Evolutionary conservation across 2,329 filamentous ascomycete species (phyloP), one percentile per base, ranked within the genome.

Genomic region (Paecilomyces fulvus): DNA sequence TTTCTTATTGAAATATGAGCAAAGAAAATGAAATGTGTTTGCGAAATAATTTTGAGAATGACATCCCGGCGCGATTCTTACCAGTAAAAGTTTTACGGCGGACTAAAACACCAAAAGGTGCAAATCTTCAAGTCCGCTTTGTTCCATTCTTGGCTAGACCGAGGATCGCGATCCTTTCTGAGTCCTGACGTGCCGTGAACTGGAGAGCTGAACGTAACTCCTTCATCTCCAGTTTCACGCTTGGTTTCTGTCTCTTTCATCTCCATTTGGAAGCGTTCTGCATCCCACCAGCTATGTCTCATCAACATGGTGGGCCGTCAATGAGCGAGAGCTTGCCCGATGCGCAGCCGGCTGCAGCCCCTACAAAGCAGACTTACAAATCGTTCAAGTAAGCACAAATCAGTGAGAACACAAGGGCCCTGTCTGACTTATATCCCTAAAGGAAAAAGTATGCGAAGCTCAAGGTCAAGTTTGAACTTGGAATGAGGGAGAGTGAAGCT

Each of bases 381-480:
- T 87, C 84, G 49, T 87, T 81, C 80, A 90, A 89, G 82, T 76
- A 65, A 61, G 72, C 56, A 6, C 21, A 49, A 11, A 5, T 20
- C 37, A 43, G 5, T 25, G 48, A 23, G 2, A 20, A 20, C 10
- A 49, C 12, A 21, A 28, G n/a, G 21, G 20, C 30, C 6, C 30
- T 23, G 1, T 49, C 53, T 63, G 54, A 64, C 56, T 61, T 37
- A 6, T 33, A 6, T 33, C 14, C 50, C 3, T 59, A n/a, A 50
- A 77, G 76, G 60, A 95, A 96, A 77, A 99, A 99, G 79, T 99
- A 95, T 73, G 87, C 86, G 56, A 84, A 90, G 62, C 89, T 90
- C 70, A 94, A 95, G 73, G 82, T 86, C 55, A 80, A 94, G 58
- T 94, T 94, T 74, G 84, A 85, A 65, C 81, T 89, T 55, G 91